Evolutionary conservation across 495 filamentous ascomycete genomes (phyloP).

Genomic region (Astrothelium subdiscretum): DNA sequence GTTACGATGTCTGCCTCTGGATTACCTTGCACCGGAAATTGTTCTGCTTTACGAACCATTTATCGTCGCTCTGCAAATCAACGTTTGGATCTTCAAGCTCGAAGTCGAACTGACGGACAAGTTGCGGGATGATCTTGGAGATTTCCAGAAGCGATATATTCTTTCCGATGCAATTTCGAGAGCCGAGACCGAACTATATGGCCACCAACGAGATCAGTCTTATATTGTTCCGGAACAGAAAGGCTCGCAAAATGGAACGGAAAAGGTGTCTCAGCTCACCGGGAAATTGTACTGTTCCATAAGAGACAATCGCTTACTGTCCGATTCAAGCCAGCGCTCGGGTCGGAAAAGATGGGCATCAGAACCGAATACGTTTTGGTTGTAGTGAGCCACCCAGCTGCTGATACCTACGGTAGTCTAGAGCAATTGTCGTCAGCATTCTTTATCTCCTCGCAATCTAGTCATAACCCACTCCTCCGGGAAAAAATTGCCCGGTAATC

Average conservation of each 20-base stretch:
- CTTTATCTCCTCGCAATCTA: not conserved
- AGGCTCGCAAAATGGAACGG: not conserved
- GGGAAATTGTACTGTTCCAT: not conserved
- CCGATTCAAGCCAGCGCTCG: slow-evolving; percentile 34
- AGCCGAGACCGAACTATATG: slow-evolving; percentile 16
- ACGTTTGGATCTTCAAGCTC: not conserved
- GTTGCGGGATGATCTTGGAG: slow-evolving; percentile 13
- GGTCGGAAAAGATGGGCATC: slow-evolving; percentile 34
- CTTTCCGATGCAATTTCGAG: slow-evolving; percentile 13
- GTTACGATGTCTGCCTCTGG: not conserved
- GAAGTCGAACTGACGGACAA: slow-evolving; percentile 16
- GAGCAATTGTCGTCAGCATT: not conserved
- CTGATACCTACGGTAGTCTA: slow-evolving; percentile 41
- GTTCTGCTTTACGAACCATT: slow-evolving; percentile 16
- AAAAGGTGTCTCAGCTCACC: not conserved
- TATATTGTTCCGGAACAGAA: not conserved
- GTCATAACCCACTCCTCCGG: slow-evolving; percentile 15
- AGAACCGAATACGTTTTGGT: slow-evolving; percentile 36
- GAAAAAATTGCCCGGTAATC: slow-evolving; percentile 30
- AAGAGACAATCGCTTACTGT: not conserved
- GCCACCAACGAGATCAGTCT: not conserved
- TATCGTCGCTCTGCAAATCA: slow-evolving; percentile 3
- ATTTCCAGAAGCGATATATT: slow-evolving; percentile 18
- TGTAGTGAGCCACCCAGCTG: slow-evolving; percentile 40
- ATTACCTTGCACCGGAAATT: not conserved